phyloP scores from a whole-genome alignment of 768 basidiomycete genomes.

The Clitopilus passeckerianus region DNA sequence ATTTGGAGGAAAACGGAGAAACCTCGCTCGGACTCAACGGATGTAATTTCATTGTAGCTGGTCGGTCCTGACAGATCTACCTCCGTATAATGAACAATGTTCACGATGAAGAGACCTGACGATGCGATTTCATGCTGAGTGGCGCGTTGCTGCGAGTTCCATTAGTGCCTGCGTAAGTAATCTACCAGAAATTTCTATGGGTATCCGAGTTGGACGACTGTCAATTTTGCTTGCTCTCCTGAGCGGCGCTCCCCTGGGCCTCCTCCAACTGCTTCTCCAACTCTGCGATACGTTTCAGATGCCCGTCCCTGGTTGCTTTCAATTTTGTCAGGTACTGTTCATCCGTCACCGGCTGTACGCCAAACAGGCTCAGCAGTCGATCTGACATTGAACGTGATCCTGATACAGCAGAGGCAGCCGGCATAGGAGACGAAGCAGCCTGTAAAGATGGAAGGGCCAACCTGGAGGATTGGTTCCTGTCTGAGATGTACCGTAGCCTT shows the following conservation, averaged over 20 bases:
- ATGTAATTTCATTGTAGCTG: background rate
- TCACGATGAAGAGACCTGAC: background rate
- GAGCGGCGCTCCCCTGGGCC: slow-evolving; percentile 11
- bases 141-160: background rate
- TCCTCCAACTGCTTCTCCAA: slow-evolving; percentile 43
- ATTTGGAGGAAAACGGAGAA: slow-evolving; percentile 41
- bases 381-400: slow-evolving; percentile 19
- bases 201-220: slow-evolving; percentile 2
- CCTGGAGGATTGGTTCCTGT: slow-evolving; percentile 15
- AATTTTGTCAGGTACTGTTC: slow-evolving; percentile 66
- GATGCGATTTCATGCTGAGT: background rate
- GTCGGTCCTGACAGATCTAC: background rate
- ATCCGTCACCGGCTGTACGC: slow-evolving; percentile 57
- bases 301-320: slow-evolving; percentile 47
- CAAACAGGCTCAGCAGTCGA: slow-evolving; percentile 38
- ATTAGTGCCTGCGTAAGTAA: background rate
- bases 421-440: slow-evolving; percentile 9
- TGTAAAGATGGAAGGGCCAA: slow-evolving; percentile 2
- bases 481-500: slow-evolving; percentile 54
- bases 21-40: background rate
- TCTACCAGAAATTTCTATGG: background rate
- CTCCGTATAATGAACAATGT: background rate
- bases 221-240: slow-evolving; percentile 8
- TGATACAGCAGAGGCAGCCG: background rate
- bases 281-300: slow-evolving; percentile 53